Percentiles rank a stretch among this genome's conserved stretches.
Conservation (phyloP, 164 flowering plant genomes). For the Macadamia tetraphylla region DNA sequence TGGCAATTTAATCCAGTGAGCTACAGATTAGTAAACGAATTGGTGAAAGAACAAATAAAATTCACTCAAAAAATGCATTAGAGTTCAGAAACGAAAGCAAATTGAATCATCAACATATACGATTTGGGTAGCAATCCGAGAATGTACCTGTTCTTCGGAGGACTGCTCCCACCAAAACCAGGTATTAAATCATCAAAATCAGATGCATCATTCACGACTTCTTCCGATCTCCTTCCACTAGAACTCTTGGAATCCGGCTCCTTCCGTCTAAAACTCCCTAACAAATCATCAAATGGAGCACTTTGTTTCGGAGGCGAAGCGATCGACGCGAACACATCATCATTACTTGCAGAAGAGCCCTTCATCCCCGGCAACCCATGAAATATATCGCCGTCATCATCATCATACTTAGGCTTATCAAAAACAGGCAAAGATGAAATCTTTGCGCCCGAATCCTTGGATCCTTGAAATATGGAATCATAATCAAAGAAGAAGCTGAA, state of each 20-base stretch:
- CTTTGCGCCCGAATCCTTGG: slow-evolving; percentile 15
- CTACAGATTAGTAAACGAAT: not conserved
- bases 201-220: slow-evolving; percentile 19
- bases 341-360: slow-evolving; percentile 34
- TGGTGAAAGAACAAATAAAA: not conserved
- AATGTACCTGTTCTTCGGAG: slow-evolving; percentile 33
- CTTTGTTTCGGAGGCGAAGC: slow-evolving; percentile 21
- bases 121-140: not conserved
- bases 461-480: slow-evolving; percentile 43
- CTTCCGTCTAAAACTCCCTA: slow-evolving; percentile 42
- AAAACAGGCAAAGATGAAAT: slow-evolving; percentile 37
- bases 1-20: not conserved
- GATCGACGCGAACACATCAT: slow-evolving; percentile 43
- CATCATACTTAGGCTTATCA: slow-evolving; percentile 71
- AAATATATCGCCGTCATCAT: slow-evolving; percentile 35
- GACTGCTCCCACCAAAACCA: slow-evolving; percentile 39
- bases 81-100: not conserved
- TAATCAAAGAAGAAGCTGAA: slow-evolving; percentile 27
- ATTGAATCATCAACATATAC: not conserved
- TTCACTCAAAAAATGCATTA: not conserved
- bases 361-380: slow-evolving; percentile 59
- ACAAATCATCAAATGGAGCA: slow-evolving; percentile 45
- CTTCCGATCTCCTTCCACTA: slow-evolving; percentile 16
- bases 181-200: slow-evolving; percentile 54
- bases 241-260: slow-evolving; percentile 21